Conservation (phyloP, 164 flowering plant genomes). For the Magnolia officinalis region DNA sequence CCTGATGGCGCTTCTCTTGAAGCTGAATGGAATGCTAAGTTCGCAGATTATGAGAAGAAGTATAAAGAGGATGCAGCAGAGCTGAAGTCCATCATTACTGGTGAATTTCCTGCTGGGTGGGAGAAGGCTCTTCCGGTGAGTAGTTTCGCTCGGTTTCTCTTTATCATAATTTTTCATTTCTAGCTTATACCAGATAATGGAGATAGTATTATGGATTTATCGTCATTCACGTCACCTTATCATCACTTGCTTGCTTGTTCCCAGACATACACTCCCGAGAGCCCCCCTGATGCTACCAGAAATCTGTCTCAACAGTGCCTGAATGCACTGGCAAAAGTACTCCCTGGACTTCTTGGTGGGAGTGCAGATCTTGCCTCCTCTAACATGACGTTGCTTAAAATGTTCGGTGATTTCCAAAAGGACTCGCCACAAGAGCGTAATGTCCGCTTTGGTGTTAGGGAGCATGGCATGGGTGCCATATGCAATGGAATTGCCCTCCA, state of each 20-base stretch:
- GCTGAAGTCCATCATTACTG: conserved; percentile 59
- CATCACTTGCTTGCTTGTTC: not conserved
- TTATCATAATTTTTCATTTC: not conserved
- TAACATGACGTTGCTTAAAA: conserved; percentile 90
- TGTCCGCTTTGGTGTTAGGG: conserved; percentile 89
- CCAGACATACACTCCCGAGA: conserved; percentile 93
- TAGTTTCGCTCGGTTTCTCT: conserved; percentile 8
- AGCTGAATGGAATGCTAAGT: conserved; percentile 94
- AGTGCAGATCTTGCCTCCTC: conserved; percentile 99
- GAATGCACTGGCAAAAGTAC: conserved; percentile 82
- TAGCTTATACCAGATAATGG: not conserved
- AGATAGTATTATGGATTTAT: not conserved
- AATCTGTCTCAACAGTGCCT: conserved; percentile 75
- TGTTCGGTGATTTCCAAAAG: conserved; percentile 94
- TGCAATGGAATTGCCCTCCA: conserved; percentile 94
- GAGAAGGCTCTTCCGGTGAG: conserved; percentile 98
- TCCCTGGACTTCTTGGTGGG: conserved; percentile 94
- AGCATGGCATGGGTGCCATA: conserved; percentile 95
- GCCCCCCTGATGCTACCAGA: conserved; percentile 89
- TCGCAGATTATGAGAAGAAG: conserved; percentile 89
- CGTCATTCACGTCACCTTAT: not conserved
- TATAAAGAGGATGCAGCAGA: conserved; percentile 84
- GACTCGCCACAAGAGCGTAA: conserved; percentile 87
- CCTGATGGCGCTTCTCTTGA: conserved; percentile 81
- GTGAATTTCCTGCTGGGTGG: conserved; percentile 89